These are phyloP conservation scores for Arabidopsis suecica DNA, from an alignment of 345 rosid genomes.

Conservation along the genomic window DNA sequence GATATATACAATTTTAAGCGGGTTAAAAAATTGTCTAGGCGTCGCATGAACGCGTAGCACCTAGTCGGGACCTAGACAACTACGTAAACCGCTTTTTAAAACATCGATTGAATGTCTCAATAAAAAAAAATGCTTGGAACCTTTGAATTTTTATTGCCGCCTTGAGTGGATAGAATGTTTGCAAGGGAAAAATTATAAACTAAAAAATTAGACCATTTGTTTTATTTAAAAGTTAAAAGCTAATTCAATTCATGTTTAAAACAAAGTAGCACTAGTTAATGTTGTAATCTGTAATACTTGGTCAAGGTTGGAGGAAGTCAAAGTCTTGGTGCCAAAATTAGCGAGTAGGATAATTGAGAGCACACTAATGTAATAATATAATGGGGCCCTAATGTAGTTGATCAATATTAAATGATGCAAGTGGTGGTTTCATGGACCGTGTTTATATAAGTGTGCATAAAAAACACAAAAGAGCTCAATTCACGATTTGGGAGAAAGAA, in stretches of 20 bases:
- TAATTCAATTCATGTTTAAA: neutral
- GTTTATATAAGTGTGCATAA: conserved; percentile 23
- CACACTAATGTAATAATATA: neutral
- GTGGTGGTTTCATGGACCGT: conserved; percentile 2
- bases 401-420: no score
- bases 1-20: no score
- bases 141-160: neutral
- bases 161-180: neutral
- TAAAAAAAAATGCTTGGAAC: neutral
- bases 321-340: conserved; percentile 16
- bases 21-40: no score
- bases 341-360: conserved; percentile 19
- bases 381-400: no score
- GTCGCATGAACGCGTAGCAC: no score
- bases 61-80: no score
- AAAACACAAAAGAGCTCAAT: neutral
- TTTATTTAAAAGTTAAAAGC: neutral
- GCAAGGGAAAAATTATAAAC: neutral
- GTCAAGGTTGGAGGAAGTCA: conserved; percentile 37
- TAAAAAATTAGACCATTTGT: neutral
- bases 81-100: no score
- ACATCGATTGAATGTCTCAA: no score
- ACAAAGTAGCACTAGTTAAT: neutral
- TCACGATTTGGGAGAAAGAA: neutral
- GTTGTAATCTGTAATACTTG: neutral